A percentile compares a stretch with the other conserved stretches of the same genome.
Evolutionary conservation across 768 basidiomycete species (phyloP).

Genomic region (Leccinum variicolor): DNA sequence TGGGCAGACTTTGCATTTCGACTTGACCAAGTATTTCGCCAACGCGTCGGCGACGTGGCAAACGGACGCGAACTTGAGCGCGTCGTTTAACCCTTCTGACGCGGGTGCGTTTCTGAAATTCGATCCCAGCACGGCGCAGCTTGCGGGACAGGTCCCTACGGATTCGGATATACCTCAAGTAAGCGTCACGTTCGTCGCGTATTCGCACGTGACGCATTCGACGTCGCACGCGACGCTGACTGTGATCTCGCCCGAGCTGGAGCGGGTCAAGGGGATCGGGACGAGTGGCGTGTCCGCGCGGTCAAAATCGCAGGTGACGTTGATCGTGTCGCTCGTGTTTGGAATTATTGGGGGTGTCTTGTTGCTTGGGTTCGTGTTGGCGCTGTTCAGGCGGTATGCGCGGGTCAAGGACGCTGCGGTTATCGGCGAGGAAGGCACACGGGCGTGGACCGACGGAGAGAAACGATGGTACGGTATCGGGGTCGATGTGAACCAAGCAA

Average conservation of each 20-base stretch:
- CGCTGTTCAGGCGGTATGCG: constrained; percentile 52
- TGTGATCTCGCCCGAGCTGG: constrained; percentile 42
- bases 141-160: constrained; percentile 56
- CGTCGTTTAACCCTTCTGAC: constrained; percentile 50
- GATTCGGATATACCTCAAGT: constrained; percentile 42
- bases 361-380: constrained; percentile 51
- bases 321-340: constrained; percentile 61
- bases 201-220: constrained; percentile 61
- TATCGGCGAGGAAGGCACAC: constrained; percentile 55
- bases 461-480: constrained; percentile 65
- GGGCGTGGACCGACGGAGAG: constrained; percentile 61
- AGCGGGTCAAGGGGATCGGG: constrained; percentile 33
- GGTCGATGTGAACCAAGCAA: constrained; percentile 20
- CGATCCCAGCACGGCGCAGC: constrained; percentile 38
- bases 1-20: constrained; percentile 49
- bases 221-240: constrained; percentile 63
- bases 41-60: constrained; percentile 37
- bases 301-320: constrained; percentile 46
- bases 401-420: constrained; percentile 59
- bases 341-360: constrained; percentile 59
- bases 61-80: constrained; percentile 50
- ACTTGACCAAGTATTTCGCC: constrained; percentile 54
- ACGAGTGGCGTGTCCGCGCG: constrained; percentile 38
- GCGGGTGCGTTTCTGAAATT: constrained; percentile 53
- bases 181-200: constrained; percentile 62